Conservation (phyloP, 768 basidiomycete species). For the Mycena floridula region DNA sequence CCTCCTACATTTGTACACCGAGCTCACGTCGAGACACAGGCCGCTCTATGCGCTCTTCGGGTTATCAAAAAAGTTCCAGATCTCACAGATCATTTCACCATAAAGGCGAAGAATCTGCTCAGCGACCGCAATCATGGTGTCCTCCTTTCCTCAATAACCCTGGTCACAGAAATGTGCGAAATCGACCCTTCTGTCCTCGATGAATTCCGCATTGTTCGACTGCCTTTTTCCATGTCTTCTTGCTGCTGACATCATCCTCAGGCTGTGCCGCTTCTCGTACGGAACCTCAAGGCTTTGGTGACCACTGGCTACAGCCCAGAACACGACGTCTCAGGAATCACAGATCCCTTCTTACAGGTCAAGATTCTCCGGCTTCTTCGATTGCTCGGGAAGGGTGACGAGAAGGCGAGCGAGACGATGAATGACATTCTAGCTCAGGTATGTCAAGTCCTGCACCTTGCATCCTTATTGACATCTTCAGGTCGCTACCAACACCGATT, state of each 20-base stretch:
- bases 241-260: constrained; percentile 21
- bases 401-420: constrained; percentile 89
- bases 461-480: not conserved
- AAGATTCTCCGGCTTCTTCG: constrained; percentile 88
- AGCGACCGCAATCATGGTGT: constrained; percentile 98
- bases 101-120: constrained; percentile 84
- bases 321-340: constrained; percentile 99
- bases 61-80: constrained; percentile 97
- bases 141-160: constrained; percentile 86
- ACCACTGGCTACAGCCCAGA: constrained; percentile 98
- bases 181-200: constrained; percentile 65
- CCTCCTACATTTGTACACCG: not conserved
- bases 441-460: constrained; percentile 7
- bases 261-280: constrained; percentile 91
- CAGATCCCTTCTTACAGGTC: constrained; percentile 91
- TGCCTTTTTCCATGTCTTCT: constrained; percentile 2
- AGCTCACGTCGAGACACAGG: constrained; percentile 38
- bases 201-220: constrained; percentile 83
- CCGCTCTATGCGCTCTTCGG: constrained; percentile 89
- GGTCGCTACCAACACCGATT: constrained; percentile 99
- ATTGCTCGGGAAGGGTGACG: constrained; percentile 81
- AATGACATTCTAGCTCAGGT: constrained; percentile 98
- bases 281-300: constrained; percentile 89
- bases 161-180: constrained; percentile 92
- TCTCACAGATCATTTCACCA: constrained; percentile 84